These are phyloP conservation scores for Termitomyces heimii DNA, from an alignment of 768 basidiomycete genomes.

Conservation along the genomic window DNA sequence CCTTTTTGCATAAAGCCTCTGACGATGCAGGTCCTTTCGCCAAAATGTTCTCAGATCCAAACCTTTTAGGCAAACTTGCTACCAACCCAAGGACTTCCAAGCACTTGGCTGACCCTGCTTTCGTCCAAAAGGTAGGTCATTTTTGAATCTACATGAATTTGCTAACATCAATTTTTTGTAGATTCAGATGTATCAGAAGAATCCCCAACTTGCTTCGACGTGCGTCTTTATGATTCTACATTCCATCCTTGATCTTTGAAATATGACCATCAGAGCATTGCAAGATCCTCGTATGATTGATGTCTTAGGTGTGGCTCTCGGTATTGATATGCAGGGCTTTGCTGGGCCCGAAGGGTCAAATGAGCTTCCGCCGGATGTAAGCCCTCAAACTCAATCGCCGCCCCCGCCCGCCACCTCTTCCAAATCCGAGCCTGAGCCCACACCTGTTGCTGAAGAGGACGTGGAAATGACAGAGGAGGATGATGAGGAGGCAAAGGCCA, in stretches of 20 bases:
- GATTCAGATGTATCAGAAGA: slow-evolving; percentile 63
- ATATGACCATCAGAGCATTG: slow-evolving; percentile 36
- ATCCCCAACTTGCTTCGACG: slow-evolving; percentile 59
- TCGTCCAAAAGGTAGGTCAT: slow-evolving; percentile 57
- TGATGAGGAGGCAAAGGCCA: slow-evolving; percentile 63
- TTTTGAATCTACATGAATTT: background rate
- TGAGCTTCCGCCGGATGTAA: slow-evolving; percentile 62
- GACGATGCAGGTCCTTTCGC: slow-evolving; percentile 41
- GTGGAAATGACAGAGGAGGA: slow-evolving; percentile 67
- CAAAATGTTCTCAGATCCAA: slow-evolving; percentile 81
- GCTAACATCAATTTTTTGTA: slow-evolving; percentile 17
- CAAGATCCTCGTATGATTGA: slow-evolving; percentile 91
- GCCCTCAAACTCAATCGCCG: slow-evolving; percentile 24
- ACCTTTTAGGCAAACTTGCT: slow-evolving; percentile 77
- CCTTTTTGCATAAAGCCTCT: slow-evolving; percentile 4
- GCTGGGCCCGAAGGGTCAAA: slow-evolving; percentile 79
- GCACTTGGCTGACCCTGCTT: slow-evolving; percentile 77
- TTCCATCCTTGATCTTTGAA: background rate
- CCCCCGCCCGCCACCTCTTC: slow-evolving; percentile 40
- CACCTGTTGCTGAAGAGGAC: slow-evolving; percentile 46
- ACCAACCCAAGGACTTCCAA: slow-evolving; percentile 81
- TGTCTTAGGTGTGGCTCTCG: slow-evolving; percentile 89
- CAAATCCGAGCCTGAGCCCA: slow-evolving; percentile 30
- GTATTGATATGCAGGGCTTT: slow-evolving; percentile 86
- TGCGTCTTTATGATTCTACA: slow-evolving; percentile 22